These are phyloP conservation scores for Pichia kudriavzevii DNA, from an alignment of 1,139 yeast species.

Conservation along the genomic window DNA sequence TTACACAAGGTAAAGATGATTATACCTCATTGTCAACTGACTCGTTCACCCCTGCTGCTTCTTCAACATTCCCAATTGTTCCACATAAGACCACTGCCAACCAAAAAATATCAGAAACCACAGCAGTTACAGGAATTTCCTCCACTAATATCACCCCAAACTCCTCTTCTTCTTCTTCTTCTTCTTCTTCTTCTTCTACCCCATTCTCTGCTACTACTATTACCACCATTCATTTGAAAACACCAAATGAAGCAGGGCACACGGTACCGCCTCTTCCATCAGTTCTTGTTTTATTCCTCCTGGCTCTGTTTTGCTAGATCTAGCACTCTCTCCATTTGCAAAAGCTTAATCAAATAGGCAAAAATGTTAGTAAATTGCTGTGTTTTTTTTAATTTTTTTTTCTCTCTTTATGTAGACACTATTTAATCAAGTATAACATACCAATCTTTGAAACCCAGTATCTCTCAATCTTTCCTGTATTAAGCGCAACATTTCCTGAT, in stretches of 20 bases:
- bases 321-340: too few species aligned
- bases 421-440: too few species aligned
- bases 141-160: not conserved
- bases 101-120: not conserved
- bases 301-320: too few species aligned
- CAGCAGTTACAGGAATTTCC: not conserved
- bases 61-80: not conserved
- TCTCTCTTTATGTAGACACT: too few species aligned
- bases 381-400: too few species aligned
- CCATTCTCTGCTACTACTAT: conserved; percentile 1
- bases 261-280: too few species aligned
- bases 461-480: conserved; percentile 12
- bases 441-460: conserved; percentile 14
- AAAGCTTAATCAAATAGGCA: too few species aligned
- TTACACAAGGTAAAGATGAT: conserved; percentile 6
- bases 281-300: too few species aligned
- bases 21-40: too few species aligned
- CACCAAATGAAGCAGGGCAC: too few species aligned
- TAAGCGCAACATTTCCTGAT: not conserved
- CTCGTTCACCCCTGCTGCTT: not conserved
- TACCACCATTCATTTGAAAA: too few species aligned
- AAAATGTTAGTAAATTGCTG: conserved; percentile 1
- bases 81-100: too few species aligned
- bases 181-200: not conserved
- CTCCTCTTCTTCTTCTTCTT: conserved; percentile 1